Conservation (phyloP, 2,329 filamentous ascomycete species). For the Penicillium sp. region DNA sequence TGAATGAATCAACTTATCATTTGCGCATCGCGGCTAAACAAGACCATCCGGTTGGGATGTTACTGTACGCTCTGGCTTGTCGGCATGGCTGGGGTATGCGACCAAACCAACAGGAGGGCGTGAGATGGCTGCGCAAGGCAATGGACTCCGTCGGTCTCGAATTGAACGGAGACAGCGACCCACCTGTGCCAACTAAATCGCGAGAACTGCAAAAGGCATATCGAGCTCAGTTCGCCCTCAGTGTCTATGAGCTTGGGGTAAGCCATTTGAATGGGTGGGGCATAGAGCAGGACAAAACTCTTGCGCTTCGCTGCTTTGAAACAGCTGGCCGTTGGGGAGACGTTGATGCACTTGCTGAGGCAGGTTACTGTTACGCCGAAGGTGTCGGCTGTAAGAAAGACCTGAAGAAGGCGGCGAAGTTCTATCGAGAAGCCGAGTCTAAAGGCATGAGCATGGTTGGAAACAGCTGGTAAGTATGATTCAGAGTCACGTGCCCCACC, state of each 20-base stretch:
- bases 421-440: slow-evolving; percentile 87
- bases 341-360: slow-evolving; percentile 89
- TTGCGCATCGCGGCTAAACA: slow-evolving; percentile 85
- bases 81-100: slow-evolving; percentile 98
- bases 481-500: neutral
- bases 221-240: slow-evolving; percentile 90
- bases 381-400: slow-evolving; percentile 95
- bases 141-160: slow-evolving; percentile 83
- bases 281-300: slow-evolving; percentile 85
- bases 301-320: slow-evolving; percentile 92
- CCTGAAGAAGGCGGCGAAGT: slow-evolving; percentile 87
- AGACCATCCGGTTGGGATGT: slow-evolving; percentile 90
- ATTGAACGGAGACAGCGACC: slow-evolving; percentile 74
- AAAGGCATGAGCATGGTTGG: slow-evolving; percentile 98
- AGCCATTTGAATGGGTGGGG: slow-evolving; percentile 99
- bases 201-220: slow-evolving; percentile 75
- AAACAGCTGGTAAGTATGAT: slow-evolving; percentile 83
- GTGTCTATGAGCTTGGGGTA: slow-evolving; percentile 94
- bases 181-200: slow-evolving; percentile 56
- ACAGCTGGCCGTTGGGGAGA: slow-evolving; percentile 97
- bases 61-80: slow-evolving; percentile 92
- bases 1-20: slow-evolving; percentile 96
- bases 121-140: slow-evolving; percentile 89
- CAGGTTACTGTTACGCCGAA: slow-evolving; percentile 94
- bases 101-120: slow-evolving; percentile 84